These are phyloP conservation scores for Mycena albidolilacea DNA, from an alignment of 768 basidiomycete species.

Conservation along the genomic window DNA sequence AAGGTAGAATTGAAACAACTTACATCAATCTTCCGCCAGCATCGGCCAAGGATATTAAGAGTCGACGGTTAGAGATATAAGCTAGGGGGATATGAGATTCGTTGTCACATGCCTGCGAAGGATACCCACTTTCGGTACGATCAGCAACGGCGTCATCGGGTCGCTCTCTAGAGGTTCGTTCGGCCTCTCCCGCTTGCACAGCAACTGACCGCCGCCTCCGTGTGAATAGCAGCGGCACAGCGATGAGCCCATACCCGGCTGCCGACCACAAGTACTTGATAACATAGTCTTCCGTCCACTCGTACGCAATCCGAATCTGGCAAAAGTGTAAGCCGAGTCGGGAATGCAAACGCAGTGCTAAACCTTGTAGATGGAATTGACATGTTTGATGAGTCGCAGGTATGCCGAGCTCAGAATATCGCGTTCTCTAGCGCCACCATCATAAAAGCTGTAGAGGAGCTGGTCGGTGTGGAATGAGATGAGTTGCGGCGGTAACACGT, in stretches of 20 bases:
- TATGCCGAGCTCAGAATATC: conserved; percentile 88
- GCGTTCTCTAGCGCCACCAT: conserved; percentile 87
- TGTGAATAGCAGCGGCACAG: conserved; percentile 88
- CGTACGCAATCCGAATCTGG: conserved; percentile 91
- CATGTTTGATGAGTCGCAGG: conserved; percentile 84
- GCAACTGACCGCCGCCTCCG: conserved; percentile 58
- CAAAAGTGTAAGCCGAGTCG: neutral
- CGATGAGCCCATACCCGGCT: conserved; percentile 91
- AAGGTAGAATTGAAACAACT: neutral
- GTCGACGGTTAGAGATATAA: conserved; percentile 94
- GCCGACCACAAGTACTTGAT: conserved; percentile 98
- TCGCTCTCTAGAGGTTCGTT: conserved; percentile 17
- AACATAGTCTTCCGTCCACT: conserved; percentile 97
- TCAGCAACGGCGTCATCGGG: conserved; percentile 61
- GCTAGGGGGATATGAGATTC: conserved; percentile 48
- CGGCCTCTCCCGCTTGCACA: conserved; percentile 35
- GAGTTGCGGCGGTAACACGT: conserved; percentile 47
- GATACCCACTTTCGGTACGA: conserved; percentile 62
- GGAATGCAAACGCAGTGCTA: conserved; percentile 23
- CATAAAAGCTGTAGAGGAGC: conserved; percentile 79
- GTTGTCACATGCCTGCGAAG: neutral
- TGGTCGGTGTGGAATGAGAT: neutral
- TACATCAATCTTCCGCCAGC: conserved; percentile 94
- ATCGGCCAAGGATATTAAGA: conserved; percentile 95
- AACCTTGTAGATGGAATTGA: conserved; percentile 94